phyloP scores from a whole-genome alignment of 441 rosid species.

The Erodium trifolium region DNA sequence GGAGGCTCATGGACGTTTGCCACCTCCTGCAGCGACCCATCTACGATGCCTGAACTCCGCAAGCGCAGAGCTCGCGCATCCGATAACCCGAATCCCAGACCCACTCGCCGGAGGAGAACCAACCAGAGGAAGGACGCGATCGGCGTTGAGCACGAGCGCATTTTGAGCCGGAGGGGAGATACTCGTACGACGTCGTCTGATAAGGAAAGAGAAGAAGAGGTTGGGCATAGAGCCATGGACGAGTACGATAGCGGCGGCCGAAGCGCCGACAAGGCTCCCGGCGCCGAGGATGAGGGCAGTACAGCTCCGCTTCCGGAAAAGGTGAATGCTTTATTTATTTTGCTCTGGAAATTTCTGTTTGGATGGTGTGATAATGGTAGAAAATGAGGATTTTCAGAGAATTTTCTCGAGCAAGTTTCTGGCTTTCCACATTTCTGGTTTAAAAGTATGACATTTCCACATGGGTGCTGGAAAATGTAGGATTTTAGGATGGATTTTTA shows the following conservation, averaged over 20 bases:
- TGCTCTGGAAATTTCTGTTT: neutral
- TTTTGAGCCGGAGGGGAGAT: slow-evolving; percentile 15
- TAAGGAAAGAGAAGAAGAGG: slow-evolving; percentile 17
- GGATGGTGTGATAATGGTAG: slow-evolving; percentile 11
- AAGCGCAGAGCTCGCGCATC: neutral
- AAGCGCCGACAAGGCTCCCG: slow-evolving; percentile 50
- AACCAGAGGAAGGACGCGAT: slow-evolving; percentile 17
- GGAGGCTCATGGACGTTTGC: slow-evolving; percentile 23
- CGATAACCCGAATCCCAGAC: too few species aligned
- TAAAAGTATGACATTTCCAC: too few species aligned
- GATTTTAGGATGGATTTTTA: too few species aligned
- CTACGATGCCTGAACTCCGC: slow-evolving; percentile 50
- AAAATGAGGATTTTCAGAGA: neutral
- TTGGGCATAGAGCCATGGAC: slow-evolving; percentile 43
- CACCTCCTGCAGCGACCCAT: slow-evolving; percentile 2
- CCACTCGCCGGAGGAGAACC: too few species aligned
- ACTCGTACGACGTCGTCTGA: slow-evolving; percentile 22
- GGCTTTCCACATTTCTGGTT: too few species aligned
- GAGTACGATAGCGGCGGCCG: slow-evolving; percentile 58
- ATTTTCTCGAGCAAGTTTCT: too few species aligned
- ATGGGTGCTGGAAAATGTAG: too few species aligned
- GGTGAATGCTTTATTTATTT: slow-evolving; percentile 26
- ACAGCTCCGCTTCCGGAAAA: slow-evolving; percentile 80
- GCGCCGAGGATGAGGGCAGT: slow-evolving; percentile 81
- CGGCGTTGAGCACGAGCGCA: slow-evolving; percentile 19